A percentile compares a stretch with the other conserved stretches of the same genome.
Conservation (phyloP, 129 eudicot genomes). For the Heracleum sosnowskyi region DNA sequence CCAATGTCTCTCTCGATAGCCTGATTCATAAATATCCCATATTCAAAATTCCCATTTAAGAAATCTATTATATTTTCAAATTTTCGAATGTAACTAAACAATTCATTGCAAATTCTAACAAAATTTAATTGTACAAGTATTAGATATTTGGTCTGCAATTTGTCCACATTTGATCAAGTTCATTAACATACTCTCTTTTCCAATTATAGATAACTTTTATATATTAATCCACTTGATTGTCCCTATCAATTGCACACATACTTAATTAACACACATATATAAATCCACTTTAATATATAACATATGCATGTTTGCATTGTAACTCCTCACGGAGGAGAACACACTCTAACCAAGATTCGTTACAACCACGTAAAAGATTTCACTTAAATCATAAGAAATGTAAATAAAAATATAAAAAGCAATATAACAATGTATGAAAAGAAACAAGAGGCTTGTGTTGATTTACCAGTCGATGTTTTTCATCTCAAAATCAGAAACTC, state of each 20-base stretch:
- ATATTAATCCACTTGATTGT: no score
- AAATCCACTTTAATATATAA: no score
- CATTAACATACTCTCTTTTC: neutral
- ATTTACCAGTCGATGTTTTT: neutral
- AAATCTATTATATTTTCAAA: neutral
- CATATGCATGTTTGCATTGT: no score
- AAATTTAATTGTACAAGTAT: neutral
- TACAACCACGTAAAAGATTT: no score
- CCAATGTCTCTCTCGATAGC: neutral
- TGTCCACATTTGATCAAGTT: neutral
- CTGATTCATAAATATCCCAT: neutral
- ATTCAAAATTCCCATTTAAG: neutral
- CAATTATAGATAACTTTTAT: no score
- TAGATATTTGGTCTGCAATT: neutral
- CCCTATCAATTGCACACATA: no score
- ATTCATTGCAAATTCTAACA: neutral
- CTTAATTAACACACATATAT: no score
- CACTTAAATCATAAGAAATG: no score
- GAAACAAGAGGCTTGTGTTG: neutral
- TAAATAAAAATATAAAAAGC: no score
- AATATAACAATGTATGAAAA: neutral
- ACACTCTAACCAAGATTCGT: no score
- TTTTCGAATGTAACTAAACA: neutral
- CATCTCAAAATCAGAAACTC: neutral
- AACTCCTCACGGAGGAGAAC: no score